Base-by-base conservation (phyloP, 2,329 filamentous ascomycete species). In the Cytospora piceicola region DNA sequence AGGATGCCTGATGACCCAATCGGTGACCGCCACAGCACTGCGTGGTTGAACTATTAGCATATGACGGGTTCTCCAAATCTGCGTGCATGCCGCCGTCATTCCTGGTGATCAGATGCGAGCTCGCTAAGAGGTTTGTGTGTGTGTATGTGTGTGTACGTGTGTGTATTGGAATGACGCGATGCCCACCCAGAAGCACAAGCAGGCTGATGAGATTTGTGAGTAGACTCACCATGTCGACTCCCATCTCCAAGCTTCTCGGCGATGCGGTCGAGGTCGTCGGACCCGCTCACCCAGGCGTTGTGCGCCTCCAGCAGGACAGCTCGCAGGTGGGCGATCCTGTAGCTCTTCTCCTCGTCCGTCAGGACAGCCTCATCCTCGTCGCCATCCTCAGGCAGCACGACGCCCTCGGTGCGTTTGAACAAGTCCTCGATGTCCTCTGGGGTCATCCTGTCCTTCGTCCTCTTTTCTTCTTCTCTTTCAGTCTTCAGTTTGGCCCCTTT, bases 1-100 rank as follows among this genome's bases (percentile, higher is more conserved):
- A 89, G 73, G 36, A 89, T 75, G 2, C 85, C 85, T 0, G 87
- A 86, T 32, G 85, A 80, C 8, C 86, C 87, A 12, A 87, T 76
- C 0, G 87, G 82, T 29, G 79, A 70, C 64, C 87, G 80, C 85
- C 86, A 89, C 55, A 80, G 79, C 51, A 79, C 86, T 88, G 67
- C 39, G 57, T n/a, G 20, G 52, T 20, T 51, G 2, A 32, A 14
- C 2, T 57, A 54, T 68, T 32, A 68, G 66, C 63, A 63, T 2
- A 20, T 39, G 53, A n/a, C 9, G 20, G n/a, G 49, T 39, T 51
- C 42, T 30, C 34, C 39, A 36, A 30, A 20, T 24, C 11, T 24
- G 52, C 42, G 34, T 29, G 24, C 60, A 17, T 29, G 34, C 12
- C 42, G 8, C 29, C 11, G 51, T 34, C 22, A 20, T 17, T 30